Conservation (phyloP, 305 asterid species). For the Withania somnifera region DNA sequence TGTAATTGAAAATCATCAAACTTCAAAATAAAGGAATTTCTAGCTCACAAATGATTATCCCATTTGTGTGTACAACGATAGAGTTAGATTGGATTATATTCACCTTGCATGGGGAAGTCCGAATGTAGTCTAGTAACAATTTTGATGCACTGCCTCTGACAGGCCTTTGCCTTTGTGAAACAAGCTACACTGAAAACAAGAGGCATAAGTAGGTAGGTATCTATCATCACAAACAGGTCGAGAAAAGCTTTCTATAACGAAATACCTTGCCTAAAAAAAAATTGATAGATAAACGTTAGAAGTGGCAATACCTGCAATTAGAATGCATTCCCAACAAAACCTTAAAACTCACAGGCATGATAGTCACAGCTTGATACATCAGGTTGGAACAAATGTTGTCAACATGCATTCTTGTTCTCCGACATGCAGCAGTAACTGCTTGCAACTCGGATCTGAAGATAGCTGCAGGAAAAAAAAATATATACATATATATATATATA, state of each 20-base stretch:
- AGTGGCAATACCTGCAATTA: slow-evolving; percentile 52
- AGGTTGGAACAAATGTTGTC: slow-evolving; percentile 41
- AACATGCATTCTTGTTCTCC: slow-evolving; percentile 57
- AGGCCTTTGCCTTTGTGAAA: slow-evolving; percentile 75
- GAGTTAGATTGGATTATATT: slow-evolving; percentile 1
- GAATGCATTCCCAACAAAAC: not conserved
- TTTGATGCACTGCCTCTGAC: slow-evolving; percentile 74
- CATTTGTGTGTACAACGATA: not conserved
- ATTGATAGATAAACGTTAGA: not conserved
- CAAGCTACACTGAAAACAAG: slow-evolving; percentile 39
- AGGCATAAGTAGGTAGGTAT: slow-evolving; percentile 5
- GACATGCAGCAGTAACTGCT: slow-evolving; percentile 60
- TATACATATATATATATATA: too few relatives aligned
- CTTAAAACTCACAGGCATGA: slow-evolving; percentile 53
- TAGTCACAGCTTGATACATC: slow-evolving; percentile 43
- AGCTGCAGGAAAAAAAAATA: slow-evolving; percentile 32
- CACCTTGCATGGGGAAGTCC: slow-evolving; percentile 81
- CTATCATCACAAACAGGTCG: not conserved
- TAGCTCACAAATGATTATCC: not conserved
- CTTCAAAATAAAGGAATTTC: not conserved
- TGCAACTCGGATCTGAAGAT: slow-evolving; percentile 59
- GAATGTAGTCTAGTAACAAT: slow-evolving; percentile 52
- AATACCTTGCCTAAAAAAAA: not conserved
- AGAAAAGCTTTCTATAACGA: not conserved
- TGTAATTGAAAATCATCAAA: not conserved